Evolutionary conservation across 164 flowering plant species (phyloP).

Genomic region (Aristolochia californica): DNA sequence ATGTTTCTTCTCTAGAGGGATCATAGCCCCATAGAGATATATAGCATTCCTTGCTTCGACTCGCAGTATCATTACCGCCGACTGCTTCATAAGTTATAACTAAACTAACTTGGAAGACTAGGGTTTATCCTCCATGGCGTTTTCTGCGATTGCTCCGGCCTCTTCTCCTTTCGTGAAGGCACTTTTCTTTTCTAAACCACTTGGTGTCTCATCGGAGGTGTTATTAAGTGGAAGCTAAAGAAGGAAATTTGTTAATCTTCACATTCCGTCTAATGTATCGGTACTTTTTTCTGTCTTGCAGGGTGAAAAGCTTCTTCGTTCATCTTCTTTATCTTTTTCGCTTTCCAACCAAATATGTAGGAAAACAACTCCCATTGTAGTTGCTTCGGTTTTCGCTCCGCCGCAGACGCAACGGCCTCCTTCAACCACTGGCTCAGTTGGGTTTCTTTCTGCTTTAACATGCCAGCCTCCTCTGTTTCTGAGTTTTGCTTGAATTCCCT

Average conservation of each 20-base stretch:
- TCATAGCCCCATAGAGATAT: no score
- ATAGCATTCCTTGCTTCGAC: no score
- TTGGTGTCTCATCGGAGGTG: no score
- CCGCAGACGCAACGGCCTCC: slow-evolving; percentile 65
- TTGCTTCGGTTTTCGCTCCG: slow-evolving; percentile 73
- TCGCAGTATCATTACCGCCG: no score
- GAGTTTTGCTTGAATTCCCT: not conserved
- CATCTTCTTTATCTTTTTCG: slow-evolving; percentile 29
- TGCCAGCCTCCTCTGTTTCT: not conserved
- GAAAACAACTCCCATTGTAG: slow-evolving; percentile 30
- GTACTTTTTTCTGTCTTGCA: slow-evolving; percentile 6
- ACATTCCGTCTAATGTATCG: not conserved
- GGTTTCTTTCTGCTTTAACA: not conserved
- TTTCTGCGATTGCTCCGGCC: no score
- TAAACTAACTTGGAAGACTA: no score
- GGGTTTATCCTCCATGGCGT: no score
- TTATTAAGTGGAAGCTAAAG: no score
- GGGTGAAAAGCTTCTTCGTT: slow-evolving; percentile 39
- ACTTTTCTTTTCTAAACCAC: no score
- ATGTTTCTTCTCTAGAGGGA: no score
- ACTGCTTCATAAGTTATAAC: no score
- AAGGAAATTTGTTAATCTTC: not conserved
- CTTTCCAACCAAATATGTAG: slow-evolving; percentile 18
- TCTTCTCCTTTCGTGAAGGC: no score
- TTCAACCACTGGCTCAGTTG: slow-evolving; percentile 78